Evolutionary conservation across 2,329 filamentous ascomycete species (phyloP), one percentile per base, ranked within the genome.

Genomic region (Pseudophaeomoniella oleicola): DNA sequence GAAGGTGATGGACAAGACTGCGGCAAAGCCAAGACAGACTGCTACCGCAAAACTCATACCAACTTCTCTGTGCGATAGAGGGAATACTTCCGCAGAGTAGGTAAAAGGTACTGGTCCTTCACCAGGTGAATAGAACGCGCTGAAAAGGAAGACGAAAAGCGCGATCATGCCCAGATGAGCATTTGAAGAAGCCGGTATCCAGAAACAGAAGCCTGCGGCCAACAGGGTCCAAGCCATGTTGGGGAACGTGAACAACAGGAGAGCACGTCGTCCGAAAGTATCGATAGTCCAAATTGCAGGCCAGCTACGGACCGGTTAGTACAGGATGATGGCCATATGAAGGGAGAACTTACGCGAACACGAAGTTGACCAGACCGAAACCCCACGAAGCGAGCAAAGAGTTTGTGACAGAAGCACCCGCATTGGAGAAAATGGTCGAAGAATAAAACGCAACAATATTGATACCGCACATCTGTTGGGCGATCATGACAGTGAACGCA

Each of bases 361-460:
- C 40, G 29, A 47, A 47, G 36, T 47, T 47, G 31, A 47, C 45
- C 12, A 44, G 36, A 16, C 44, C 45, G 18, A 47, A 47, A 12
- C 44, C 44, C 40, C 44, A 47, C 5, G 45, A 47, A 5, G 44
- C 45, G 16, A 47, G 31, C 3, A 47, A 39, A 11, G 44, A 46
- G 4, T 45, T 32, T 4, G 40, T 46, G 27, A 35, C 32, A 2
- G 42, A 43, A 9, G 45, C 45, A 16, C 42, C 44, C 16, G 42
- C 44, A 22, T 45, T 27, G 1, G 17, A 32, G 32, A 47, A 47
- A 9, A 47, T 42, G 3, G 45, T 47, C 5, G 74, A 72, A 1
- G 72, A 77, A 53, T 83, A 83, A 54, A 82, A 82, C 3, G 76
- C 75, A 37, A 81, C 78, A 37, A 82, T 78, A 48, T 80, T 39